Base-by-base conservation (phyloP, 495 filamentous ascomycete species). In the Astrothelium subdiscretum region DNA sequence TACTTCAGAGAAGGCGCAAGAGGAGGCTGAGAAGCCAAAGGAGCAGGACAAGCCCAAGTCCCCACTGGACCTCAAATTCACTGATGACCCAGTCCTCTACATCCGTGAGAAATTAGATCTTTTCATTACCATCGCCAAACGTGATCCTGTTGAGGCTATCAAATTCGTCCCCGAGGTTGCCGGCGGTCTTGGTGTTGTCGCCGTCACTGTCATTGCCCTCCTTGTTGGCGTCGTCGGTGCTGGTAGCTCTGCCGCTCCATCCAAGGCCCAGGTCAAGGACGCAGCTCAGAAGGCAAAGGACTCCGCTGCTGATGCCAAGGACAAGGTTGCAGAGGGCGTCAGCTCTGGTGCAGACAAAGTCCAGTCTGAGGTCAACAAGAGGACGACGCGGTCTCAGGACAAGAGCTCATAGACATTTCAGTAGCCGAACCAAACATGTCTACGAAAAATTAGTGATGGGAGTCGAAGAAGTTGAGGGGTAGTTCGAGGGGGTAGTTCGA, bases 111-210 rank as follows among this genome's bases (percentile, higher is more conserved):
- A 70, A 65, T 22, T 63, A 48, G 54, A 66, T 35, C 68, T 70
- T 35, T 70, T 67, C 68, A 31, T 65, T 54, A 61, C 60, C 26
- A 67, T 70, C 62, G 68, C 66, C 74, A 86, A 92, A 81, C 83
- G 84, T 65, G 87, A 97, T 74, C 95, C 95, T 44, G 66, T 99
- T 70, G 81, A 91, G 76, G 95, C 95, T 57, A 81, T 92, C 76
- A 91, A 92, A 79, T 88, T 88, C 66, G 85, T 95, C 59, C 95
- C 95, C 63, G 95, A 96, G 73, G 84, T 95, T 68, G 90, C 90
- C 65, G 91, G 85, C 72, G 87, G 85, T 67, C 73, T 95, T 69
- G 83, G 78, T 70, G 87, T 85, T 59, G 68, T 92, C 64, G 72
- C 85, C 58, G 74, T 87, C 60, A 84, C 87, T 57, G 71, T 95